A percentile compares a stretch with the other conserved stretches of the same genome.
Conservation (phyloP, 495 filamentous ascomycete genomes). For the Parachaetomium inaequale region DNA sequence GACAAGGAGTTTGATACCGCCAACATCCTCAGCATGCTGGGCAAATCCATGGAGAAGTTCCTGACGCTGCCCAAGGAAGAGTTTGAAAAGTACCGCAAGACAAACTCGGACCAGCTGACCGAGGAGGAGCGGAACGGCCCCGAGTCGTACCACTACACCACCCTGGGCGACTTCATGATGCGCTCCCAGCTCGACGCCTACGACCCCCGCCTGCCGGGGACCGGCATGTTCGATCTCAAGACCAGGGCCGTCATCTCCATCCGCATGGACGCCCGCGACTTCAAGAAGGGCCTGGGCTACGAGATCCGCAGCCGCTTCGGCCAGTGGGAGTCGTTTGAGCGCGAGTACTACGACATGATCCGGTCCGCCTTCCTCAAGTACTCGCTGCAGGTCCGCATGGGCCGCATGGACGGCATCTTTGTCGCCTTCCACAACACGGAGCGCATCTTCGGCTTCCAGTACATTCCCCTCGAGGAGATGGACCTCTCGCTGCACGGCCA, state of each 20-base stretch:
- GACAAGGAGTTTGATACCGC: conserved; percentile 89
- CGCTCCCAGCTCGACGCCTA: conserved; percentile 93
- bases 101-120: conserved; percentile 57
- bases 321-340: conserved; percentile 83
- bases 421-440: conserved; percentile 96
- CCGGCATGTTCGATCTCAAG: conserved; percentile 96
- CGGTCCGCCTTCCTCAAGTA: conserved; percentile 94
- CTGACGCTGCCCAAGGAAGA: conserved; percentile 77
- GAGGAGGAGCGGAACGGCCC: conserved; percentile 62
- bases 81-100: conserved; percentile 77
- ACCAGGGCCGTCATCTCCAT: conserved; percentile 87
- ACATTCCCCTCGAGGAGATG: conserved; percentile 82
- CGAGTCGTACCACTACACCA: conserved; percentile 86
- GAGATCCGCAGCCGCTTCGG: conserved; percentile 74
- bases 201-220: conserved; percentile 80
- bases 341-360: conserved; percentile 97
- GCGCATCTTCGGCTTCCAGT: conserved; percentile 97
- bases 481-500: conserved; percentile 79
- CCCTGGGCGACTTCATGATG: conserved; percentile 85
- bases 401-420: conserved; percentile 97
- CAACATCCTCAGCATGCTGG: conserved; percentile 84
- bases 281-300: conserved; percentile 76
- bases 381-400: conserved; percentile 91
- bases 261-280: conserved; percentile 73
- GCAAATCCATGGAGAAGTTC: conserved; percentile 93